phyloP scores from a whole-genome alignment of 305 asterid genomes.

The Striga hermonthica region DNA sequence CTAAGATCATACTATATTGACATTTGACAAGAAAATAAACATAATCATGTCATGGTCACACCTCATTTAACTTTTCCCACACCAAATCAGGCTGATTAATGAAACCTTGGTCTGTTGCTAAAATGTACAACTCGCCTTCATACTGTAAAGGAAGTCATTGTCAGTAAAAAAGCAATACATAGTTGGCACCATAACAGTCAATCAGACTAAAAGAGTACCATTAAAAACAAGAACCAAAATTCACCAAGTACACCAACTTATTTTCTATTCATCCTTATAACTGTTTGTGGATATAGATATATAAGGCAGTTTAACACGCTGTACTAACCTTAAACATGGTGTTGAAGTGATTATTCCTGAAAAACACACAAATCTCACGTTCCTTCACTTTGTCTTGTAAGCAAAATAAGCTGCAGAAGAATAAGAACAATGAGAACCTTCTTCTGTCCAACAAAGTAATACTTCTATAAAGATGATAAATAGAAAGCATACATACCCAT shows the following conservation, averaged over 20 bases:
- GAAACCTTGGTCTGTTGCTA: constrained; percentile 92
- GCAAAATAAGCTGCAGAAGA: constrained; percentile 70
- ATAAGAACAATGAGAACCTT: constrained; percentile 30
- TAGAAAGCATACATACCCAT: constrained; percentile 59
- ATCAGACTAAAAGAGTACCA: neutral
- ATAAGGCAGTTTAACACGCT: constrained; percentile 15
- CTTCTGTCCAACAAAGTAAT: constrained; percentile 24
- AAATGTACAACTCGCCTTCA: constrained; percentile 82
- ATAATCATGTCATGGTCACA: constrained; percentile 31
- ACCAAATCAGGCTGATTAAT: constrained; percentile 86
- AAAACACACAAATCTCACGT: constrained; percentile 86
- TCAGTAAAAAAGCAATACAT: constrained; percentile 31
- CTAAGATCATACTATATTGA: constrained; percentile 9
- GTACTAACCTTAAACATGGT: constrained; percentile 93
- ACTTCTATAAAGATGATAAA: constrained; percentile 29
- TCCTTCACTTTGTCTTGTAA: constrained; percentile 87
- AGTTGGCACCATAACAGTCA: constrained; percentile 25
- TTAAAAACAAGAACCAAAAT: constrained; percentile 16
- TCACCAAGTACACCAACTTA: constrained; percentile 20
- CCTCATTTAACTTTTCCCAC: constrained; percentile 99
- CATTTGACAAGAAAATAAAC: neutral
- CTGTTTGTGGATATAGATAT: constrained; percentile 10
- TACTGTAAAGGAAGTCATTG: constrained; percentile 56
- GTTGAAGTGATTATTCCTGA: constrained; percentile 97
- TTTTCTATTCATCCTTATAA: constrained; percentile 16